Base-by-base conservation (phyloP, 306 rosid genomes). In the Calophaca sinica region DNA sequence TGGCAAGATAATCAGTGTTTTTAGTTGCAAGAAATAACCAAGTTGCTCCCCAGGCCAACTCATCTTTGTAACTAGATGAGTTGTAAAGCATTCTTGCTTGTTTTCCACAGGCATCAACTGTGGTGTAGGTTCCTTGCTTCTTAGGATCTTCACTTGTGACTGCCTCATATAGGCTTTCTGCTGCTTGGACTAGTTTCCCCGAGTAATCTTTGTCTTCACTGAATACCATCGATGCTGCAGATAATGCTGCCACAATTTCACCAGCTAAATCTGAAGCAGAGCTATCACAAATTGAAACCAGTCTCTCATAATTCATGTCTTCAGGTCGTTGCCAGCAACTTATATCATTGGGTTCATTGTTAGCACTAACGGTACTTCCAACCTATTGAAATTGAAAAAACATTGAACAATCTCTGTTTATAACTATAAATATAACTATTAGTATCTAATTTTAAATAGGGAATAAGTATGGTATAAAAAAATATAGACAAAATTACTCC, bases 241-340 rank as follows among this genome's bases (percentile, higher is more conserved):
- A 91, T 78, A 91, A 84, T 73, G 93, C 90, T 26, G 96, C 93
- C 13, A 91, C 88, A 7, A 91, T 69, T 78, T 91, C 98, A 61
- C 93, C 92, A 7, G 80, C 97, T 79, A 91, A 77, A 79, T 93
- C 96, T 7, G 97, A 82, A 68, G 97, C 98, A 7, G 87, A 68
- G 71, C 80, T 35, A 49, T 84, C 83, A 41, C 98, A 91, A 9
- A 29, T 28, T 44, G 96, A 93, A 73, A 91, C 92, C 0, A 74
- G 86, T 78, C 97, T 89, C 7, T 3, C 35, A 63, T 89, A 88
- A 11, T 53, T 62, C 89, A 89, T 88, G 81, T 89, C 90, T 81
- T 93, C 96, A 2, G 98, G 96, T 72, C 97, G 75, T 85, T 88
- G 79, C 97, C 97, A 86, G 76, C 98, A 89, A 54, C 61, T 86